Percentiles rank a stretch among this genome's conserved stretches.
These are phyloP conservation scores for Yamadazyma sp. DNA, from an alignment of 1,139 yeast species.

Conservation along the genomic window DNA sequence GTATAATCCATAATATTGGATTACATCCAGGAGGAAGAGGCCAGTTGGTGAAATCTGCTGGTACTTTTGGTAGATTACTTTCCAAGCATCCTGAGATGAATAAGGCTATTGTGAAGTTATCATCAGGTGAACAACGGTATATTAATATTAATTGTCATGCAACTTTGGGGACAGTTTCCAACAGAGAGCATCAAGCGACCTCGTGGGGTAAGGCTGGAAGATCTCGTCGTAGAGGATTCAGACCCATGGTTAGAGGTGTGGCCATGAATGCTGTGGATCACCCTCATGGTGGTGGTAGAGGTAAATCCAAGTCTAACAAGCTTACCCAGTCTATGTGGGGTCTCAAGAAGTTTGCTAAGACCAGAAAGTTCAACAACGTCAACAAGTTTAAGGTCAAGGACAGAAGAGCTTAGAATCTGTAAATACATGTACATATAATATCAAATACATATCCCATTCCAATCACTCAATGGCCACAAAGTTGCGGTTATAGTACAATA, in stretches of 20 bases:
- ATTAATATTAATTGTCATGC: slow-evolving; percentile 87
- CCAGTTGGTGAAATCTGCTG: slow-evolving; percentile 90
- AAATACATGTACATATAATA: slow-evolving; percentile 14
- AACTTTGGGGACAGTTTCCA: slow-evolving; percentile 92
- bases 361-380: slow-evolving; percentile 84
- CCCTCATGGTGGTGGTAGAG: slow-evolving; percentile 99
- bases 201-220: slow-evolving; percentile 98
- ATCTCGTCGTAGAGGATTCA: slow-evolving; percentile 84
- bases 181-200: slow-evolving; percentile 86
- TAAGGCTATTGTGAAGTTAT: slow-evolving; percentile 76
- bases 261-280: slow-evolving; percentile 98
- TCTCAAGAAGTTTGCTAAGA: slow-evolving; percentile 89
- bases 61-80: slow-evolving; percentile 86
- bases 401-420: slow-evolving; percentile 47
- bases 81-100: slow-evolving; percentile 72
- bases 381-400: slow-evolving; percentile 86
- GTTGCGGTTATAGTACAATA: slow-evolving; percentile 18
- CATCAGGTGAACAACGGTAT: slow-evolving; percentile 92
- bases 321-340: slow-evolving; percentile 98
- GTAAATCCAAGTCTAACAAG: slow-evolving; percentile 96
- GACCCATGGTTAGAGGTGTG: slow-evolving; percentile 97
- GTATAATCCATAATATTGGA: slow-evolving; percentile 86
- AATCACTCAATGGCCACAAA: slow-evolving; percentile 5
- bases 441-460: slow-evolving; percentile 3
- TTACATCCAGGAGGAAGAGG: slow-evolving; percentile 78